These are phyloP conservation scores for Marchantia paleacea DNA, from an alignment of 225 moss, liverwort and hornwort genomes.

Conservation along the genomic window DNA sequence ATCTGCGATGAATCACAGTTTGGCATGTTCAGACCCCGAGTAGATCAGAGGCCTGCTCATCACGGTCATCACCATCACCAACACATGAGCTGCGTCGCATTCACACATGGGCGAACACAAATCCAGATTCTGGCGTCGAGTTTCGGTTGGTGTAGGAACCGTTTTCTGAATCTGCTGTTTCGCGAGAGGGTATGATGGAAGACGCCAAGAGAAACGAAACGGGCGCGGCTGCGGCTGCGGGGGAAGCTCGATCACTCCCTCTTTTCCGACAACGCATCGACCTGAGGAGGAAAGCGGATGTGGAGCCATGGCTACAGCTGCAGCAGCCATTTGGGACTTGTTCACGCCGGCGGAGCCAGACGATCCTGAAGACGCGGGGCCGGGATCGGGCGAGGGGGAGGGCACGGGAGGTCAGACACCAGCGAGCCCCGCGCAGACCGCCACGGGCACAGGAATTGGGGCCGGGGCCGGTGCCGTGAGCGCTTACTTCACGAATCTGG, in stretches of 20 bases:
- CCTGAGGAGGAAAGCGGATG: background rate
- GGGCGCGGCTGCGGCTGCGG: no score
- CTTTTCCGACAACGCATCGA: background rate
- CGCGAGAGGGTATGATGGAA: conserved; percentile 16
- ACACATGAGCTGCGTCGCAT: no score
- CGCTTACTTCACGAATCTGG: conserved; percentile 11
- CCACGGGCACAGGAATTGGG: background rate
- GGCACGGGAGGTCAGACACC: no score
- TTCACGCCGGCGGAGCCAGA: background rate
- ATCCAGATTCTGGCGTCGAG: background rate
- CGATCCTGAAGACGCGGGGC: background rate
- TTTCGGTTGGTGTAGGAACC: background rate
- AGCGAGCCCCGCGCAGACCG: background rate
- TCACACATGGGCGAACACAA: no score
- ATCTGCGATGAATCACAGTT: no score
- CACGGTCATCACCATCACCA: no score
- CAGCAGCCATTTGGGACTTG: background rate
- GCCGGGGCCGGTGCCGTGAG: background rate
- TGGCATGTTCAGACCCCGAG: no score
- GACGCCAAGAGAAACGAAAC: no score
- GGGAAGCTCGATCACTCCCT: background rate
- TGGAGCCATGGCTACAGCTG: background rate
- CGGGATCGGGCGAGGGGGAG: background rate
- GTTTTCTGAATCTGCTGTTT: conserved; percentile 1
- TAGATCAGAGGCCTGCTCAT: no score